Conservation (phyloP, 495 filamentous ascomycete species). For the Collariella sp. region DNA sequence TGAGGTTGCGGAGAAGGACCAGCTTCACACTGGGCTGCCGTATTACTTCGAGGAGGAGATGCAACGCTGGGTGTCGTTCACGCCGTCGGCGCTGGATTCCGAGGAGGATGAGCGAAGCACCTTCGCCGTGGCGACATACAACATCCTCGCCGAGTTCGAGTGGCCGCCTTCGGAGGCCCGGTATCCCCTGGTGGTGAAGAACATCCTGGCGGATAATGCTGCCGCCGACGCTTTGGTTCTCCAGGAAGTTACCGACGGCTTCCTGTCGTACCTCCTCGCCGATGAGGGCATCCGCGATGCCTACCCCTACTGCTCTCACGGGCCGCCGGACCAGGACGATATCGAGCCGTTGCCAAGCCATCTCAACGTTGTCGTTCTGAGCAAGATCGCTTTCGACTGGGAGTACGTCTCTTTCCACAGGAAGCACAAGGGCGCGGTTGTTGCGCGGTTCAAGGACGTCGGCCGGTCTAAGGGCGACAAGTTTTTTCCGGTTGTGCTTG, state of each 20-base stretch:
- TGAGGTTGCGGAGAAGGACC: slow-evolving; percentile 3
- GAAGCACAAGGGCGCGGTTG: slow-evolving; percentile 44
- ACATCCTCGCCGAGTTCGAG: slow-evolving; percentile 46
- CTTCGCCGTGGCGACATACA: slow-evolving; percentile 45
- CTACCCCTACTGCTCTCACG: slow-evolving; percentile 45
- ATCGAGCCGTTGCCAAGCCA: slow-evolving; percentile 44
- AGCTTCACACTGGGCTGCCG: slow-evolving; percentile 7
- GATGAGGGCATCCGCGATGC: slow-evolving; percentile 33
- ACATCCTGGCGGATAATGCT: slow-evolving; percentile 32
- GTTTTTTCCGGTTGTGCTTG: slow-evolving; percentile 33
- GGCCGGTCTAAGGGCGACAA: slow-evolving; percentile 15
- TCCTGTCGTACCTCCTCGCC: slow-evolving; percentile 42
- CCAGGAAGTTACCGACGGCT: slow-evolving; percentile 51
- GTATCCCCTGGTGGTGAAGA: slow-evolving; percentile 41
- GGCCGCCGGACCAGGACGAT: slow-evolving; percentile 39
- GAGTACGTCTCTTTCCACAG: slow-evolving; percentile 36
- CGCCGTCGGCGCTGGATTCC: background rate
- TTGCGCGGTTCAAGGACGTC: slow-evolving; percentile 33
- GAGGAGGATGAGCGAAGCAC: background rate
- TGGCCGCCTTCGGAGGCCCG: slow-evolving; percentile 40
- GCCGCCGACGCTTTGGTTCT: slow-evolving; percentile 43
- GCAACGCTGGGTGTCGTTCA: slow-evolving; percentile 18
- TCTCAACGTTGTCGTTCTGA: slow-evolving; percentile 47
- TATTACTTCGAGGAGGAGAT: slow-evolving; percentile 24
- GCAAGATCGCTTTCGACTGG: slow-evolving; percentile 43